Conservation (phyloP, 2,329 filamentous ascomycete genomes). For the Piedraia hortae region DNA sequence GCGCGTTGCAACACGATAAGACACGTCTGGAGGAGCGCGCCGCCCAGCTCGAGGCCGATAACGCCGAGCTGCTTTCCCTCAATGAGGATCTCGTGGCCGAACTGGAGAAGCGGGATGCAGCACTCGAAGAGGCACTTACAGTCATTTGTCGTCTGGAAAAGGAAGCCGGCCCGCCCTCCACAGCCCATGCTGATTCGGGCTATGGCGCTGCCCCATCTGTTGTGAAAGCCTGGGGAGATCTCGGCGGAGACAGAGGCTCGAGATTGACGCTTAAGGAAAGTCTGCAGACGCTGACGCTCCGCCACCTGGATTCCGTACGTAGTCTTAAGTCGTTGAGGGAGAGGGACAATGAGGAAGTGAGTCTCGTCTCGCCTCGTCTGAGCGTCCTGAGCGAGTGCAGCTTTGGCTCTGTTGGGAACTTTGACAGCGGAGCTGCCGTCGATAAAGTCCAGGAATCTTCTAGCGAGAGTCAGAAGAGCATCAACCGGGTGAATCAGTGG, state of each 20-base stretch:
- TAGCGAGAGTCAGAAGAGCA: conserved; percentile 13
- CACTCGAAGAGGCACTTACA: conserved; percentile 39
- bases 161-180: conserved; percentile 8
- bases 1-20: conserved; percentile 29
- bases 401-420: conserved; percentile 10
- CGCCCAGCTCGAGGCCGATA: conserved; percentile 13
- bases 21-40: conserved; percentile 22
- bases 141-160: conserved; percentile 38
- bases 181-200: conserved; percentile 12
- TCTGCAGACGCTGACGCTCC: conserved; percentile 11
- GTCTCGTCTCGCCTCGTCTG: conserved; percentile 11
- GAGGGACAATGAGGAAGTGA: conserved; percentile 10
- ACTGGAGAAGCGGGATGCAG: conserved; percentile 39
- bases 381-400: conserved; percentile 15
- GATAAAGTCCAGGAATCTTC: conserved; percentile 5
- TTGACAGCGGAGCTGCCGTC: conserved; percentile 3
- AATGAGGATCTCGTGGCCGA: conserved; percentile 31
- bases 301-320: conserved; percentile 12
- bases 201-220: conserved; percentile 8
- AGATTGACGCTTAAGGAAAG: conserved; percentile 10
- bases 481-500: conserved; percentile 13
- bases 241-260: conserved; percentile 8
- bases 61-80: conserved; percentile 25
- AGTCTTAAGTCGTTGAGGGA: conserved; percentile 9
- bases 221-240: conserved; percentile 6